Evolutionary conservation across 306 rosid species (phyloP).

Genomic region (Cotoneaster glaucophyllus): DNA sequence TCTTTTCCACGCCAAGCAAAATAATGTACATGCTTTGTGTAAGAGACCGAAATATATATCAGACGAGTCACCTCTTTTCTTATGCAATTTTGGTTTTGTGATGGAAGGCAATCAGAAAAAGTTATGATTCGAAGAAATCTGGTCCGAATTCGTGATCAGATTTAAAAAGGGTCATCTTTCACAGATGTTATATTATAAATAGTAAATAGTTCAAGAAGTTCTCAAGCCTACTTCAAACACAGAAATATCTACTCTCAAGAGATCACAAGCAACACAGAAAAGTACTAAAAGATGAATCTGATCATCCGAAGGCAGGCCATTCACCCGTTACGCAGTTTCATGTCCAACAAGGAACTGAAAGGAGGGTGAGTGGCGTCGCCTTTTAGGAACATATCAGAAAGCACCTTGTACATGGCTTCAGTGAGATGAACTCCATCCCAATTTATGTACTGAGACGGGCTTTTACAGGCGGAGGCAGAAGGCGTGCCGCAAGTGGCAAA

Average conservation of each 20-base stretch:
- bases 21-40: conserved; percentile 9
- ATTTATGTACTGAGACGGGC: conserved; percentile 63
- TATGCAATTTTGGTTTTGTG: background rate
- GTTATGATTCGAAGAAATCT: background rate
- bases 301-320: background rate
- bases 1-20: conserved; percentile 4
- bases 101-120: background rate
- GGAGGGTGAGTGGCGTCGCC: conserved; percentile 68
- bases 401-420: conserved; percentile 81
- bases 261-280: background rate
- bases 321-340: conserved; percentile 43
- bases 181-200: background rate
- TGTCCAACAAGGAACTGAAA: conserved; percentile 48
- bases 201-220: background rate
- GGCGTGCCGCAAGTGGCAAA: conserved; percentile 59
- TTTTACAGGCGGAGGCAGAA: conserved; percentile 37
- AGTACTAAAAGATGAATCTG: background rate
- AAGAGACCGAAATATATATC: conserved; percentile 4
- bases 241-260: background rate
- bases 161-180: background rate
- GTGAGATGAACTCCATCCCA: conserved; percentile 99
- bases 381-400: conserved; percentile 58
- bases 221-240: background rate
- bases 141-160: background rate
- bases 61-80: background rate